Evolutionary conservation across 2,329 filamentous ascomycete genomes (phyloP).

Genomic region (Colletotrichum agaves): DNA sequence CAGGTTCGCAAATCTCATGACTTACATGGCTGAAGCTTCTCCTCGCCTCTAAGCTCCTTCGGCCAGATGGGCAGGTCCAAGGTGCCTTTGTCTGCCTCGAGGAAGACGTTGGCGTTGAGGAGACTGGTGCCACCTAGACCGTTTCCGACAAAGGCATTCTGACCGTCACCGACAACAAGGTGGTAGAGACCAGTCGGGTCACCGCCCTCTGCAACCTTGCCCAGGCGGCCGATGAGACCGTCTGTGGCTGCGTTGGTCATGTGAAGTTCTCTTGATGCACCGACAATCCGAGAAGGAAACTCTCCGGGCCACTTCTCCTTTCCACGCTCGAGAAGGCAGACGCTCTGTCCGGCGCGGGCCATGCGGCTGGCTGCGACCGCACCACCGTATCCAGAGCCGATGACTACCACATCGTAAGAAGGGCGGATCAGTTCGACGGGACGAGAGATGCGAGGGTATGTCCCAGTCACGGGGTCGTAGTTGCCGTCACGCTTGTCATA

Average conservation of each 20-base stretch:
- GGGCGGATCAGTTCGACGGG: constrained; percentile 50
- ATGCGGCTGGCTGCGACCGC: constrained; percentile 60
- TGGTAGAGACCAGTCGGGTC: constrained; percentile 57
- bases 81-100: constrained; percentile 66
- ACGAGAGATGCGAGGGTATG: constrained; percentile 49
- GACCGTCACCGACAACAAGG: constrained; percentile 55
- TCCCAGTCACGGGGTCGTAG: constrained; percentile 23
- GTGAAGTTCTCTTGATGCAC: constrained; percentile 50
- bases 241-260: constrained; percentile 39
- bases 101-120: constrained; percentile 75
- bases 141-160: constrained; percentile 54
- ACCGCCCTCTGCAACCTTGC: constrained; percentile 43
- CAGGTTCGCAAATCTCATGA: background rate
- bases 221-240: constrained; percentile 49
- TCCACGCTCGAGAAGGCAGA: constrained; percentile 58
- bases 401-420: constrained; percentile 58
- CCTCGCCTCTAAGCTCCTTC: constrained; percentile 58
- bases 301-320: constrained; percentile 58
- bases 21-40: constrained; percentile 61
- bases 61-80: constrained; percentile 68
- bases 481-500: background rate
- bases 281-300: constrained; percentile 49
- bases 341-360: constrained; percentile 48
- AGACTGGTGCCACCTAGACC: constrained; percentile 73
- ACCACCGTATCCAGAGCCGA: constrained; percentile 62